Evolutionary conservation across 179 eudicot species (phyloP).

Genomic region (Drosera spatulata): DNA sequence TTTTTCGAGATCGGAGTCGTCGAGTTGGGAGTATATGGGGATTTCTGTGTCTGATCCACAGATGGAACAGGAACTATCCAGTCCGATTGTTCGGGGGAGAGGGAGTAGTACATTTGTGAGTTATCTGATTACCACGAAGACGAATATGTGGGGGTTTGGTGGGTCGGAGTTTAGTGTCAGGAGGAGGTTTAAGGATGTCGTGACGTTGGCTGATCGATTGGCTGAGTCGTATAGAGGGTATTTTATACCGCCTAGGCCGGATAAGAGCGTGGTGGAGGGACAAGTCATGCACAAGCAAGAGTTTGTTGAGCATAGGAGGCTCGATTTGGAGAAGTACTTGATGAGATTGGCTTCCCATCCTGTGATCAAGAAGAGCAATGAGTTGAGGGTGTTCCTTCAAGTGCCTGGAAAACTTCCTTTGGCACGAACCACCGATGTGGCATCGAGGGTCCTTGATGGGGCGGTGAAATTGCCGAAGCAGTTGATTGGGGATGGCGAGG

Average conservation of each 20-base stretch:
- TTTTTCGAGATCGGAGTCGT: slow-evolving; percentile 1
- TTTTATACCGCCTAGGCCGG: too few relatives aligned
- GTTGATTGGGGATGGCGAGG: slow-evolving; percentile 51
- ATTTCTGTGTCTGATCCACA: slow-evolving; percentile 70
- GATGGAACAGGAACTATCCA: slow-evolving; percentile 51
- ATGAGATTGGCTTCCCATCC: slow-evolving; percentile 59
- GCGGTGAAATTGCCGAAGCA: slow-evolving; percentile 9
- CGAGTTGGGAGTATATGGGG: slow-evolving; percentile 36
- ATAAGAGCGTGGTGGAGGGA: too few relatives aligned
- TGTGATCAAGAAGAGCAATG: slow-evolving; percentile 57
- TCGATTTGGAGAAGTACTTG: slow-evolving; percentile 74
- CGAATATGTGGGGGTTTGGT: slow-evolving; percentile 53
- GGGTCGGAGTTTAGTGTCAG: slow-evolving; percentile 51
- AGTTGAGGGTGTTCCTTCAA: slow-evolving; percentile 81
- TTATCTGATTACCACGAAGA: slow-evolving; percentile 61
- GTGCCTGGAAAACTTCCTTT: slow-evolving; percentile 41
- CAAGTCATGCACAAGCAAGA: slow-evolving; percentile 58
- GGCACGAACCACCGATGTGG: too few relatives aligned
- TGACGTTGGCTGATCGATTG: slow-evolving; percentile 64
- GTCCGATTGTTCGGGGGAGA: slow-evolving; percentile 62
- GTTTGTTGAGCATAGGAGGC: slow-evolving; percentile 78
- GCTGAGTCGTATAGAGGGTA: too few relatives aligned
- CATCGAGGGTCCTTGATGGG: too few relatives aligned
- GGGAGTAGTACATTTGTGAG: slow-evolving; percentile 37
- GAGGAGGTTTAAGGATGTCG: slow-evolving; percentile 77